Conservation (phyloP, 2,329 filamentous ascomycete genomes). For the Claviceps pazoutovae region DNA sequence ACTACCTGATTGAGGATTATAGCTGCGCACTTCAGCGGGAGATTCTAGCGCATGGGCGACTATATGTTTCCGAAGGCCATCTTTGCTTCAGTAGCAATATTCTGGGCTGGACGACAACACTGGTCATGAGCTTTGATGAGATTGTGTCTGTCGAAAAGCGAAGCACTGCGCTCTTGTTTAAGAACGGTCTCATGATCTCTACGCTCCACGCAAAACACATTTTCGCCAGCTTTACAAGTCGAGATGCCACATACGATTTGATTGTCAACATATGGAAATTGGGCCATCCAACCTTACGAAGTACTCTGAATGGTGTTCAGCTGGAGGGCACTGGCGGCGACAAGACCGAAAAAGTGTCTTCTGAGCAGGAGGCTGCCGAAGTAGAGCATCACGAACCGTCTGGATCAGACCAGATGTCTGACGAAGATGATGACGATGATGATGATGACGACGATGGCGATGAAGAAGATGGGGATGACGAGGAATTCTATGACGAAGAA, state of each 20-base stretch:
- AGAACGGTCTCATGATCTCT: constrained; percentile 93
- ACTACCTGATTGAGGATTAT: constrained; percentile 96
- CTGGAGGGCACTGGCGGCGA: constrained; percentile 74
- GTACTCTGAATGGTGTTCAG: constrained; percentile 76
- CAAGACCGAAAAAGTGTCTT: constrained; percentile 73
- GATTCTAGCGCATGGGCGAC: constrained; percentile 80
- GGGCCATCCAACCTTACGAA: constrained; percentile 81
- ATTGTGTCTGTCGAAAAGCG: constrained; percentile 95
- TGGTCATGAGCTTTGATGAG: constrained; percentile 97
- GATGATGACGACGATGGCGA: constrained; percentile 59
- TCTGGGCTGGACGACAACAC: constrained; percentile 89
- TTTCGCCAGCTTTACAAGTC: constrained; percentile 86
- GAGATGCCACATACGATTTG: constrained; percentile 91
- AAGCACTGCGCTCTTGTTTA: constrained; percentile 87
- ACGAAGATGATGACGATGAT: constrained; percentile 47
- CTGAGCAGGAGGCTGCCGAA: constrained; percentile 22
- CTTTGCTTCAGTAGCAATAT: constrained; percentile 99
- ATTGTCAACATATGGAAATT: constrained; percentile 98
- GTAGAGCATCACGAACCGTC: constrained; percentile 37
- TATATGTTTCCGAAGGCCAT: constrained; percentile 95
- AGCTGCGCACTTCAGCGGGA: constrained; percentile 92
- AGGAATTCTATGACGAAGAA: constrained; percentile 66
- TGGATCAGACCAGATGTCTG: constrained; percentile 46
- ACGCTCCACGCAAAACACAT: constrained; percentile 90
- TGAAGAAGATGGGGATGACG: constrained; percentile 44